Conservation (phyloP, 495 filamentous ascomycete genomes). For the Daldinia bambusicola region DNA sequence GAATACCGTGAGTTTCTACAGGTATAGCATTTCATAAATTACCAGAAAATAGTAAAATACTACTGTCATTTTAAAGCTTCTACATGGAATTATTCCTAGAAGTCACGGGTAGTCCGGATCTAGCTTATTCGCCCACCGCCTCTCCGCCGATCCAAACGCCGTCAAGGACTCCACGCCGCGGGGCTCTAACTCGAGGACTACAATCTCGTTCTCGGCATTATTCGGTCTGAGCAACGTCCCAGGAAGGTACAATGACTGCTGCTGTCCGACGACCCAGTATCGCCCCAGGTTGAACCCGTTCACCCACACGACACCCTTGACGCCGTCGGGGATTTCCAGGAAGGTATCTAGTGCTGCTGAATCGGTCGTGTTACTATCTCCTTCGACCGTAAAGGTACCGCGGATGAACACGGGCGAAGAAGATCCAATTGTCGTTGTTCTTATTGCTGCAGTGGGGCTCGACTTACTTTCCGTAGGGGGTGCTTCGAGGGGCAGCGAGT, state of each 20-base stretch:
- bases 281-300: conserved; percentile 59
- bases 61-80: too few species aligned
- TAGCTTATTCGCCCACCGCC: conserved; percentile 57
- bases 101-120: conserved; percentile 55
- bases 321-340: conserved; percentile 53
- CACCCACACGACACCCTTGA: conserved; percentile 60
- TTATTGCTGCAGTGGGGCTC: background rate
- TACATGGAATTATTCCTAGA: too few species aligned
- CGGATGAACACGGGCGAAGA: conserved; percentile 54
- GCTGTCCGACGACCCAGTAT: conserved; percentile 60
- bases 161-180: conserved; percentile 33
- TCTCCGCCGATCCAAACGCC: conserved; percentile 48
- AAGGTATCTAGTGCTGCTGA: conserved; percentile 53
- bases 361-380: conserved; percentile 10
- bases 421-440: conserved; percentile 14
- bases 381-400: conserved; percentile 48
- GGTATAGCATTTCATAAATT: too few species aligned
- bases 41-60: too few species aligned
- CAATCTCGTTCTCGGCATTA: conserved; percentile 50
- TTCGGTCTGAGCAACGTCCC: conserved; percentile 45
- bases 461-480: conserved; percentile 21
- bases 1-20: too few species aligned
- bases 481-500: conserved; percentile 49
- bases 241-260: conserved; percentile 60
- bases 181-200: conserved; percentile 58